phyloP scores from a whole-genome alignment of 179 eudicot genomes.

The Drosera spatulata region DNA sequence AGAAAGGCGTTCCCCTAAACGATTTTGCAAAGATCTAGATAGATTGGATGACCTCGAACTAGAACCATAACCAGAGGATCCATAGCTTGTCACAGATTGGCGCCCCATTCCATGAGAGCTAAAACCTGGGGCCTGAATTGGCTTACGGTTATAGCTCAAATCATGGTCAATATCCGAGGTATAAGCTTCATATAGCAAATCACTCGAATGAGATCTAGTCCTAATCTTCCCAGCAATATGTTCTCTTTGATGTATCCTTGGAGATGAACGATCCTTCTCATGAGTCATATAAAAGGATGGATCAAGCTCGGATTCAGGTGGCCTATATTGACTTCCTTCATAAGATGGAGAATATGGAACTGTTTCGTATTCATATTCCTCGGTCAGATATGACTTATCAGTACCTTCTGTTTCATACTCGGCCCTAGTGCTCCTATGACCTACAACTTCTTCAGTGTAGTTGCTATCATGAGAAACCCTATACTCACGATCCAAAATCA shows the following conservation, averaged over 20 bases:
- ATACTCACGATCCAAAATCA: slow-evolving; percentile 2
- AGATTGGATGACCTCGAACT: slow-evolving; percentile 9
- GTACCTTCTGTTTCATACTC: not conserved
- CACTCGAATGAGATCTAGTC: slow-evolving; percentile 8
- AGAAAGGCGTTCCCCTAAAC: slow-evolving; percentile 13
- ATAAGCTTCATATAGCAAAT: not conserved
- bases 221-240: not conserved
- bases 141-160: slow-evolving; percentile 10
- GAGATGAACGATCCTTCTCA: not conserved
- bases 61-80: slow-evolving; percentile 3
- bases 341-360: not conserved
- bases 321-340: slow-evolving; percentile 8
- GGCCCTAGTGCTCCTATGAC: not conserved
- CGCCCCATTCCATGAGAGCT: not conserved
- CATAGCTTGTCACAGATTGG: slow-evolving; percentile 3
- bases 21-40: slow-evolving; percentile 12
- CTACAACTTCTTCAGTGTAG: not conserved
- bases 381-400: slow-evolving; percentile 1
- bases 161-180: slow-evolving; percentile 9
- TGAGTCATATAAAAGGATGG: not conserved
- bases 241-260: slow-evolving; percentile 13
- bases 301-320: not conserved
- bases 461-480: not conserved
- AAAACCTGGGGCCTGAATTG: slow-evolving; percentile 2
- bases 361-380: slow-evolving; percentile 1